These are phyloP conservation scores for Aleurites moluccanus DNA, from an alignment of 441 rosid genomes.

Conservation along the genomic window DNA sequence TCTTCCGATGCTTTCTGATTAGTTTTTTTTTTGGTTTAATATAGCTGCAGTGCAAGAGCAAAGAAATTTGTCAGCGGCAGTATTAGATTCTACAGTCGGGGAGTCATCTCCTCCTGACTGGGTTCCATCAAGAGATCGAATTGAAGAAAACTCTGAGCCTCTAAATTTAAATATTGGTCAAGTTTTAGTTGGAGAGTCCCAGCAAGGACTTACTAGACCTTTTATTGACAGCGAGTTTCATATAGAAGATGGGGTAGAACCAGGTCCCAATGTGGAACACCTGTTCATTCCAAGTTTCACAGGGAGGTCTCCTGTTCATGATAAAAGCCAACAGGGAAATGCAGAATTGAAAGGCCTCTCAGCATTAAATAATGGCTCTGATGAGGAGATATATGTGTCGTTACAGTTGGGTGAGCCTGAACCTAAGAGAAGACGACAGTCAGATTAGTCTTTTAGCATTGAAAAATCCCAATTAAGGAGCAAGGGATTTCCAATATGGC, in stretches of 20 bases:
- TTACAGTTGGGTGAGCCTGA: constrained; percentile 79
- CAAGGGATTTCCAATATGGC: constrained; percentile 17
- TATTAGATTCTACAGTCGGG: constrained; percentile 62
- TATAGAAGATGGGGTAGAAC: constrained; percentile 52
- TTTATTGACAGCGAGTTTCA: constrained; percentile 38
- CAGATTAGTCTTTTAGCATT: constrained; percentile 28
- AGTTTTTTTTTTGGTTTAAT: constrained; percentile 19
- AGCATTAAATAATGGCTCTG: constrained; percentile 42
- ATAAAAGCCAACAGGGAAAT: constrained; percentile 31
- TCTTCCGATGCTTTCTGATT: constrained; percentile 8
- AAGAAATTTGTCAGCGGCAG: constrained; percentile 55
- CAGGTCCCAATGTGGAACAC: constrained; percentile 53
- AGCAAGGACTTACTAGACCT: constrained; percentile 32
- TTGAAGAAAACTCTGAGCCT: constrained; percentile 60
- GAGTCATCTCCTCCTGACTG: constrained; percentile 67
- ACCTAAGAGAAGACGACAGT: constrained; percentile 61
- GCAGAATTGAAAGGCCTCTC: constrained; percentile 47
- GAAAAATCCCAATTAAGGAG: constrained; percentile 34
- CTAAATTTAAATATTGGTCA: constrained; percentile 58
- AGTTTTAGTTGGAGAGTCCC: constrained; percentile 40
- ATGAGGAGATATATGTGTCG: constrained; percentile 55
- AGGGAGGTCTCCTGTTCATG: constrained; percentile 43
- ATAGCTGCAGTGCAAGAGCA: constrained; percentile 80
- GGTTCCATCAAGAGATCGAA: constrained; percentile 46
- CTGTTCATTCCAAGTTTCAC: constrained; percentile 75